Percentiles rank a stretch among this genome's conserved stretches.
phyloP scores from a whole-genome alignment of 352 stramenopile species.

The Pythium plurisporium region DNA sequence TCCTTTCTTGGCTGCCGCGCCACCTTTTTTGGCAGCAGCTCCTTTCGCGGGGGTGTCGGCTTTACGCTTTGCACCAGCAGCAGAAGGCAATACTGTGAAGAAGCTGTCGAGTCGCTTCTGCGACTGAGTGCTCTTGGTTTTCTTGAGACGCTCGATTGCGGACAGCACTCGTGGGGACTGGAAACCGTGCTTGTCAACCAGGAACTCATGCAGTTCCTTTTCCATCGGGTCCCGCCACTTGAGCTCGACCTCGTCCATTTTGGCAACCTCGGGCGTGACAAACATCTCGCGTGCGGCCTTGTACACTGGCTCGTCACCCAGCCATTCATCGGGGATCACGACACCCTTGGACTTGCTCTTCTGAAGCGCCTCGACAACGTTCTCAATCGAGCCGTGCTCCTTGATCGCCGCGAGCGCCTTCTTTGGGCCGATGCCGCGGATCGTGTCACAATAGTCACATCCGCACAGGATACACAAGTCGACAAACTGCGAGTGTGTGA shows the following conservation, averaged over 20 bases:
- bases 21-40: constrained; percentile 40
- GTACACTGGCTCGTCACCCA: constrained; percentile 89
- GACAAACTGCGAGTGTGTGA: constrained; percentile 96
- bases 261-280: constrained; percentile 65
- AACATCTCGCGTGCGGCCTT: constrained; percentile 93
- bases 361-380: constrained; percentile 89
- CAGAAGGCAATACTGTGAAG: constrained; percentile 85
- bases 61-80: constrained; percentile 61
- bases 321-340: constrained; percentile 80
- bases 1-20: constrained; percentile 29
- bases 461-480: constrained; percentile 99
- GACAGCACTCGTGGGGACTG: constrained; percentile 89
- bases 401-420: constrained; percentile 96
- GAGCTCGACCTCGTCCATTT: constrained; percentile 74
- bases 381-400: constrained; percentile 95
- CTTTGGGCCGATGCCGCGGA: constrained; percentile 97
- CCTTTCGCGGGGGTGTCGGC: constrained; percentile 26
- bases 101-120: constrained; percentile 97
- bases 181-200: constrained; percentile 97
- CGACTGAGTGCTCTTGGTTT: constrained; percentile 92
- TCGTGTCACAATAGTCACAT: constrained; percentile 98
- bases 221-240: constrained; percentile 94
- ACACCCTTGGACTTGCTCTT: constrained; percentile 81
- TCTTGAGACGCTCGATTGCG: constrained; percentile 95
- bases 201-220: constrained; percentile 88